A percentile compares a stretch with the other conserved stretches of the same genome.
phyloP scores from a whole-genome alignment of 1,139 yeast genomes.

The Taphrina communis region DNA sequence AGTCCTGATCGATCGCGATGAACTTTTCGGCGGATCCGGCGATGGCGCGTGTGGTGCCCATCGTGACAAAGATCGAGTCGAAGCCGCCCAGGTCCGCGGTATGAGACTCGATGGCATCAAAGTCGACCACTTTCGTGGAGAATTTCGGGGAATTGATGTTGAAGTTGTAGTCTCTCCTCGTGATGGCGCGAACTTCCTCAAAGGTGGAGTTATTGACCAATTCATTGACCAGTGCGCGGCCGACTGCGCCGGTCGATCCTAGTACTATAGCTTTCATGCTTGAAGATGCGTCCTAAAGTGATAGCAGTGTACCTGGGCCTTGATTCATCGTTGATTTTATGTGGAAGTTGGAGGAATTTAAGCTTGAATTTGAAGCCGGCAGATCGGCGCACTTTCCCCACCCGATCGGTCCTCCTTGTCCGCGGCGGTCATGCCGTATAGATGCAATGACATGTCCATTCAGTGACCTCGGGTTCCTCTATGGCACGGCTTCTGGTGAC shows the following conservation, averaged over 20 bases:
- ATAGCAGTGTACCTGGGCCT: no score
- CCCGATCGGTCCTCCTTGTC: neutral
- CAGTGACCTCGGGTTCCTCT: no score
- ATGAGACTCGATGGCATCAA: conserved; percentile 22
- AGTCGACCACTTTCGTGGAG: conserved; percentile 20
- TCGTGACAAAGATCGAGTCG: conserved; percentile 32
- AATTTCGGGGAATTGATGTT: conserved; percentile 13
- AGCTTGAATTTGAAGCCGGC: conserved; percentile 1
- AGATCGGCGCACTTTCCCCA: neutral
- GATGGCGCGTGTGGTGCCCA: conserved; percentile 39
- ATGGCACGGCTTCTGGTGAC: no score
- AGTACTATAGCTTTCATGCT: conserved; percentile 31
- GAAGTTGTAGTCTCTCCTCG: conserved; percentile 24
- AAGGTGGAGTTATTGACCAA: conserved; percentile 12
- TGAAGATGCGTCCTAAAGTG: neutral
- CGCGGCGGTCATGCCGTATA: neutral
- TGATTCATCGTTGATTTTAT: neutral
- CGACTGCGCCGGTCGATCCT: conserved; percentile 41
- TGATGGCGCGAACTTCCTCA: conserved; percentile 25
- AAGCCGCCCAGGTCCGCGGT: conserved; percentile 22
- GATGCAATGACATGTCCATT: no score
- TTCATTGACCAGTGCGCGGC: conserved; percentile 32
- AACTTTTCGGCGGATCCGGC: conserved; percentile 38
- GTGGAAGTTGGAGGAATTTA: neutral
- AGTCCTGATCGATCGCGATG: conserved; percentile 30